Percentiles rank a stretch among this genome's conserved stretches.
Conservation (phyloP, 2,329 filamentous ascomycete genomes). For the Beauveria medogensis region DNA sequence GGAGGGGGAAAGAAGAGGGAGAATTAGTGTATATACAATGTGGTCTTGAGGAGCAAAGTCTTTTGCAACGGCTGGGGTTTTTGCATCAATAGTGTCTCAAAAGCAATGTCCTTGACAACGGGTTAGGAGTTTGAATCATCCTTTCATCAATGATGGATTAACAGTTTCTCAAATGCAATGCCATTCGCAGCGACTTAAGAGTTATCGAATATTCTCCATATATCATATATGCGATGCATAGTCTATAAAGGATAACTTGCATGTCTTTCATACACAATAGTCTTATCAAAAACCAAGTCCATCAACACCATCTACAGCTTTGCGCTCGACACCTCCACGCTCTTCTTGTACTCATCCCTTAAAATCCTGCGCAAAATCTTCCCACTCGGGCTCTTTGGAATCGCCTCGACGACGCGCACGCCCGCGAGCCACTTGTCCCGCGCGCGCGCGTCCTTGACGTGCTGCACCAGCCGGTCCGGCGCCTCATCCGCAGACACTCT, state of each 20-base stretch:
- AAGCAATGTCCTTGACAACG: too few species aligned
- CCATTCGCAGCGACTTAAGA: too few species aligned
- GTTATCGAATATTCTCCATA: too few species aligned
- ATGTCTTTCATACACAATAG: background rate
- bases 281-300: background rate
- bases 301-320: background rate
- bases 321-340: background rate
- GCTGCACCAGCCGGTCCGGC: constrained; percentile 30
- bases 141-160: too few species aligned
- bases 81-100: background rate
- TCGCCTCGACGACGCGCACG: constrained; percentile 45
- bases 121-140: too few species aligned
- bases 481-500: constrained; percentile 30
- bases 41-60: background rate
- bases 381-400: constrained; percentile 57
- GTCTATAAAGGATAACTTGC: background rate
- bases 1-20: background rate
- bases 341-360: background rate
- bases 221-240: background rate
- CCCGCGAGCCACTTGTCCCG: constrained; percentile 50
- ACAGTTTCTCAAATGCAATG: too few species aligned
- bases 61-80: background rate
- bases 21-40: background rate
- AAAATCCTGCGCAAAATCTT: constrained; percentile 50
- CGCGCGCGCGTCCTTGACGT: constrained; percentile 50